Evolutionary conservation across 805 yeast genomes (phyloP).

Genomic region (Teunomyces cretensis): DNA sequence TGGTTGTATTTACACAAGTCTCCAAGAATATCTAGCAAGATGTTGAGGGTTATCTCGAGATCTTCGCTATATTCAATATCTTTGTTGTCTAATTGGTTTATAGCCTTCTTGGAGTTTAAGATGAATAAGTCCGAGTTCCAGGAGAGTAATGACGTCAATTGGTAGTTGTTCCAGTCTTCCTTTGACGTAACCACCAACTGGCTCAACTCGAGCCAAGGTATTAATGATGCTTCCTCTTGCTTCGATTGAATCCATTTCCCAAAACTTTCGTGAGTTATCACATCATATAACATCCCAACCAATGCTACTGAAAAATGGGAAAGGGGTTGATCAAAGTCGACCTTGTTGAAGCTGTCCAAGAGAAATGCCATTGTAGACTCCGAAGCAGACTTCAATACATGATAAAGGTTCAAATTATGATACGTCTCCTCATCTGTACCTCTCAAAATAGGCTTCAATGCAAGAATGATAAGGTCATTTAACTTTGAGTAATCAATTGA

Average conservation of each 20-base stretch:
- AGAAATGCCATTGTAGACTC: slow-evolving; percentile 6
- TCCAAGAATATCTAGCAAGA: slow-evolving; percentile 41
- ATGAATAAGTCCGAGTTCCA: slow-evolving; percentile 40
- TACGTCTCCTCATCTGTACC: slow-evolving; percentile 4
- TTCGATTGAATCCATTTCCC: slow-evolving; percentile 8
- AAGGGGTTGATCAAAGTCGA: slow-evolving; percentile 6
- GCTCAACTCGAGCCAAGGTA: slow-evolving; percentile 18
- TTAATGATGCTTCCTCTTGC: slow-evolving; percentile 2
- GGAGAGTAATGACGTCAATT: slow-evolving; percentile 36
- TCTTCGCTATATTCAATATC: slow-evolving; percentile 5
- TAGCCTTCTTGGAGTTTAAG: slow-evolving; percentile 10
- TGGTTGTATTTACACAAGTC: slow-evolving; percentile 42
- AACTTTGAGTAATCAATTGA: not conserved
- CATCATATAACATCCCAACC: slow-evolving; percentile 4
- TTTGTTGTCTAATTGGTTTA: not conserved
- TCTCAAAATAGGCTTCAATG: not conserved
- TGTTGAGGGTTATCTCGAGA: slow-evolving; percentile 14
- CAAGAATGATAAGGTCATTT: not conserved
- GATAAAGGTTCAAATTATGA: slow-evolving; percentile 7
- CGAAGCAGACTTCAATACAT: slow-evolving; percentile 4
- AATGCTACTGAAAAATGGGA: not conserved
- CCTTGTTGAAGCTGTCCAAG: slow-evolving; percentile 3
- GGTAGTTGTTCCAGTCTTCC: slow-evolving; percentile 41
- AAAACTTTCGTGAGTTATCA: slow-evolving; percentile 13
- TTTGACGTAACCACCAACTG: slow-evolving; percentile 40